These are phyloP conservation scores for Fimicolochytrium jonesii DNA, from an alignment of 192 early-diverging fungal species.

Conservation along the genomic window DNA sequence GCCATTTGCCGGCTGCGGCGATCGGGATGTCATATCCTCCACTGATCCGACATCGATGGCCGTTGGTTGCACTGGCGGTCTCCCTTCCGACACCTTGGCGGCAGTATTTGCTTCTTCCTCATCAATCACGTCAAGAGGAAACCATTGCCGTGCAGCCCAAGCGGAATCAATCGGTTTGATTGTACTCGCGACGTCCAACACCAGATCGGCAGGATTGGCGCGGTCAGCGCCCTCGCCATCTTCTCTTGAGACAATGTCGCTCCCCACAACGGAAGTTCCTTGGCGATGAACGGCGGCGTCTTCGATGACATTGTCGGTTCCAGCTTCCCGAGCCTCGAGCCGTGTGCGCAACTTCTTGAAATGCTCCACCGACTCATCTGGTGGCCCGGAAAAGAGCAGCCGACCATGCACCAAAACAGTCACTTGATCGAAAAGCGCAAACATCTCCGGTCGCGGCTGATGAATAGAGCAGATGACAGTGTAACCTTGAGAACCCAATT, in stretches of 20 bases:
- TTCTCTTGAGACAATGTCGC: background rate
- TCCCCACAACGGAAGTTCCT: background rate
- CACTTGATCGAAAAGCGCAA: slow-evolving; percentile 78
- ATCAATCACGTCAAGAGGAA: background rate
- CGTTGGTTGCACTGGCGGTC: too few relatives aligned
- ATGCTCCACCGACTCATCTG: background rate
- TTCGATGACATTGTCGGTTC: background rate
- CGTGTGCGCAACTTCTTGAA: background rate
- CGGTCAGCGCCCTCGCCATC: background rate
- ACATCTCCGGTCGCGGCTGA: slow-evolving; percentile 77
- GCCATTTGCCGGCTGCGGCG: too few relatives aligned
- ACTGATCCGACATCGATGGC: too few relatives aligned
- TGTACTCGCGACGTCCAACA: slow-evolving; percentile 23
- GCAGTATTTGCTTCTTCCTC: background rate
- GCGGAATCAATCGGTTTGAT: slow-evolving; percentile 2
- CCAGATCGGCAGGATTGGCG: slow-evolving; percentile 24
- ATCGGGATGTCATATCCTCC: too few relatives aligned
- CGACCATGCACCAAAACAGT: slow-evolving; percentile 51
- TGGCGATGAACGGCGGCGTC: background rate
- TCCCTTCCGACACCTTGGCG: background rate
- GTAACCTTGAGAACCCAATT: slow-evolving; percentile 45
- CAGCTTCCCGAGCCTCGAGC: background rate
- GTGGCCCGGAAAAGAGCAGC: slow-evolving; percentile 10
- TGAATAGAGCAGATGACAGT: slow-evolving; percentile 62
- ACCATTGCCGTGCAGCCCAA: slow-evolving; percentile 3